Evolutionary conservation across 2,329 filamentous ascomycete genomes (phyloP).

Genomic region (Epichloe uncinata): DNA sequence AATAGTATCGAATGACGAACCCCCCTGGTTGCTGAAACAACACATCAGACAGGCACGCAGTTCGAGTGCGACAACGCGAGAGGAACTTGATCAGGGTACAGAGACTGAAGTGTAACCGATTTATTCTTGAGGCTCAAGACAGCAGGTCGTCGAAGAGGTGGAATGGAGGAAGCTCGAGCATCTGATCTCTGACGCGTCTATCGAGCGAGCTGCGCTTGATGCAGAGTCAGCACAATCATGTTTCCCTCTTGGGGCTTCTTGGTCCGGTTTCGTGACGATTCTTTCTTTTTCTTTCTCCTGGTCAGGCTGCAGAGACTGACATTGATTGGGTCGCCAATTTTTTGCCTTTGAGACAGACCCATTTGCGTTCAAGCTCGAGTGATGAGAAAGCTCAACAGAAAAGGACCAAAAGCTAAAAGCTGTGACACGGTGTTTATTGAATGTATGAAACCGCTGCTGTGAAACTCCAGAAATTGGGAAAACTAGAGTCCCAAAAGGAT

Average conservation of each 20-base stretch:
- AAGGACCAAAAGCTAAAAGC: too few relatives aligned
- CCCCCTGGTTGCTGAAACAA: conserved; percentile 4
- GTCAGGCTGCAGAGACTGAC: not conserved
- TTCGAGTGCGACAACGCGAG: conserved; percentile 1
- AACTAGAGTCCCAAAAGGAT: not conserved
- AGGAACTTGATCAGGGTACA: not conserved
- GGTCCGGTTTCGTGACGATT: not conserved
- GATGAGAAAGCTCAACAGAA: not conserved
- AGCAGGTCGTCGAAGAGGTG: not conserved
- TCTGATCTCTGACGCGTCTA: not conserved
- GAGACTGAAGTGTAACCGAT: not conserved
- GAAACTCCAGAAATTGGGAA: not conserved
- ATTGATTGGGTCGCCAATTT: not conserved
- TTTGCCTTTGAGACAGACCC: not conserved
- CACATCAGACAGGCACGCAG: not conserved
- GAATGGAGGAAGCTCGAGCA: not conserved
- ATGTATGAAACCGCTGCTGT: not conserved
- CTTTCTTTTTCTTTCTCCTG: not conserved
- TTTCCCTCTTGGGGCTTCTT: not conserved
- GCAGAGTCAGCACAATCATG: not conserved
- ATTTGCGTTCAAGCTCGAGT: not conserved
- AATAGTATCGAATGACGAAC: conserved; percentile 4
- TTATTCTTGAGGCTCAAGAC: not conserved
- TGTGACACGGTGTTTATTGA: not conserved
- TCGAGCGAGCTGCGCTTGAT: not conserved